These are phyloP conservation scores for Aspergillus piperis DNA, from an alignment of 2,329 filamentous ascomycete species.

Conservation along the genomic window DNA sequence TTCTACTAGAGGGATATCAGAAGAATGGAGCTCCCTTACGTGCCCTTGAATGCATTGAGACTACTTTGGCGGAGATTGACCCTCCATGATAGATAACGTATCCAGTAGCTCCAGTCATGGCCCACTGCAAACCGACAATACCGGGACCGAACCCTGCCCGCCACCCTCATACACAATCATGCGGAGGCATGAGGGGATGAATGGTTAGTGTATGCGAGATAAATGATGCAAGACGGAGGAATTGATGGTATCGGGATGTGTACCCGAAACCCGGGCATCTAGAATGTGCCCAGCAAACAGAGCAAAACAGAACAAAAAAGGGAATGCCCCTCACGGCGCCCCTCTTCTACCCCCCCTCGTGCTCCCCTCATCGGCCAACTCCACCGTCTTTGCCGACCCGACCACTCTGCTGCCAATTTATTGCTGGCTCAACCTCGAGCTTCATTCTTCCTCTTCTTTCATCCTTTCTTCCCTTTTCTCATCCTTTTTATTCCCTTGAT, in stretches of 20 bases:
- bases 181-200: not conserved
- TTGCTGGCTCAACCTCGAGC: conserved; percentile 7
- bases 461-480: conserved; percentile 8
- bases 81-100: too few species aligned
- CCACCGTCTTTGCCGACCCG: conserved; percentile 16
- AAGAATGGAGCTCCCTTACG: not conserved
- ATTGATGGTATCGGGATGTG: not conserved
- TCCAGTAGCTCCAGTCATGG: too few species aligned
- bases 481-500: conserved; percentile 1
- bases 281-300: not conserved
- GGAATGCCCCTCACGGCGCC: not conserved
- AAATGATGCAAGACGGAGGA: not conserved
- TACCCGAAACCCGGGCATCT: not conserved
- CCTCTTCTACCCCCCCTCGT: conserved; percentile 15
- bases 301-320: too few species aligned
- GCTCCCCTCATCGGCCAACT: conserved; percentile 19
- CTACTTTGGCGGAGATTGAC: too few species aligned
- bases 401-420: conserved; percentile 15
- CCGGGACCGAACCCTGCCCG: too few species aligned
- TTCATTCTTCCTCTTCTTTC: conserved; percentile 6
- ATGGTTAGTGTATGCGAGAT: not conserved
- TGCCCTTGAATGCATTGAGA: too few species aligned
- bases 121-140: not conserved
- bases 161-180: not conserved
- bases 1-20: not conserved